Percentiles rank a stretch among this genome's conserved stretches.
phyloP scores from a whole-genome alignment of 129 eudicot genomes.

The Smallanthus sonchifolius region DNA sequence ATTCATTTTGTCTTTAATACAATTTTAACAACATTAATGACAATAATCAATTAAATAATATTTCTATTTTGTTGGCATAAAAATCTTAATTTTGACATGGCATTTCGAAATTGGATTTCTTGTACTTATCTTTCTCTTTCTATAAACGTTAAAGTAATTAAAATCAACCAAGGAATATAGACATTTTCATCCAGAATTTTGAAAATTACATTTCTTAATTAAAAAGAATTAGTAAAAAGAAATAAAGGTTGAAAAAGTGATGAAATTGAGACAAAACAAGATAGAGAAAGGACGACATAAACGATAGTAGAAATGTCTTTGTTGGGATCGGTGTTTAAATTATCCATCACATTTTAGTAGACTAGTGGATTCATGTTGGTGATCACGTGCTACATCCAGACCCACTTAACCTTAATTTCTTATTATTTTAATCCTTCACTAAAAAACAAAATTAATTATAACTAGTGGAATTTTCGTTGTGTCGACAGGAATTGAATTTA shows the following conservation, averaged over 20 bases:
- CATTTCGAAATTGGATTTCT: neutral
- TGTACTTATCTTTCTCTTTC: neutral
- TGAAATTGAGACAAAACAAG: conserved; percentile 29
- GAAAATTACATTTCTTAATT: neutral
- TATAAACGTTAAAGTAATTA: neutral
- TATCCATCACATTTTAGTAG: conserved; percentile 13
- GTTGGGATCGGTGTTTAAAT: conserved; percentile 34
- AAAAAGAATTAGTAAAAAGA: neutral
- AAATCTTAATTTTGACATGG: neutral
- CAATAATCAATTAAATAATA: neutral
- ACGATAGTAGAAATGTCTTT: conserved; percentile 33
- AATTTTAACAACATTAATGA: neutral
- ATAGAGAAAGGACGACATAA: conserved; percentile 37
- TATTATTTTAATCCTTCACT: neutral
- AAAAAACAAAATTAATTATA: neutral
- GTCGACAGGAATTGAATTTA: too few species aligned
- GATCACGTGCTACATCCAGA: conserved; percentile 30
- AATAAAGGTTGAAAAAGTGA: neutral
- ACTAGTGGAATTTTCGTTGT: too few species aligned
- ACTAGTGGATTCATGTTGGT: conserved; percentile 27
- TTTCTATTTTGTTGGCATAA: neutral
- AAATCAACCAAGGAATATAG: neutral
- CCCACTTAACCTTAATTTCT: neutral
- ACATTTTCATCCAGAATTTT: neutral
- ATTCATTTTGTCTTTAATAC: too few species aligned